Conservation (phyloP, 768 basidiomycete species). For the Boletus rex-veris region DNA sequence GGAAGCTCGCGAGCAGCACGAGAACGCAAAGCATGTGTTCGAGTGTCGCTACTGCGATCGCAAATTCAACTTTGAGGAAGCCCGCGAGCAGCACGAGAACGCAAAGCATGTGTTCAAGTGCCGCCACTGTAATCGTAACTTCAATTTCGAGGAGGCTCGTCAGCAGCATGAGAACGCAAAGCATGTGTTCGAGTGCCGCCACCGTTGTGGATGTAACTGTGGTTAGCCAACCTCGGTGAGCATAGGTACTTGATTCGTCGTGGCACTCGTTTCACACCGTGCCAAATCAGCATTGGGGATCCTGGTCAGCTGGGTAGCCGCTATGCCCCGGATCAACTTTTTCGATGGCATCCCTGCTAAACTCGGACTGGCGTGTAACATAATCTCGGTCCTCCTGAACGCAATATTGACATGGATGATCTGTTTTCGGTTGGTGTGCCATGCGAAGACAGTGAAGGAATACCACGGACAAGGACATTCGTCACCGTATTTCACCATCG, state of each 20-base stretch:
- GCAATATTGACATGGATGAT: background rate
- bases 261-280: too few species aligned
- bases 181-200: constrained; percentile 1
- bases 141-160: background rate
- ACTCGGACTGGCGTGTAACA: too few species aligned
- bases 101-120: background rate
- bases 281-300: background rate
- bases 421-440: constrained; percentile 1
- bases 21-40: constrained; percentile 5
- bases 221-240: too few species aligned
- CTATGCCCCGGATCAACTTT: too few species aligned
- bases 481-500: constrained; percentile 1
- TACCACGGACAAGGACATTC: background rate
- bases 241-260: too few species aligned
- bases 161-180: constrained; percentile 9
- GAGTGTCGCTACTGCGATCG: background rate
- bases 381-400: too few species aligned
- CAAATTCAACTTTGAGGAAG: background rate
- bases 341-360: too few species aligned
- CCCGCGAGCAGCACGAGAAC: background rate
- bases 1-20: constrained; percentile 6
- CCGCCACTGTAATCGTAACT: background rate
- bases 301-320: too few species aligned
- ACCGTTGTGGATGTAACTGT: background rate
- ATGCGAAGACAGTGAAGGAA: background rate